Evolutionary conservation across 2,329 filamentous ascomycete species (phyloP), one percentile per base, ranked within the genome.

Genomic region (Nemania bipapillata): DNA sequence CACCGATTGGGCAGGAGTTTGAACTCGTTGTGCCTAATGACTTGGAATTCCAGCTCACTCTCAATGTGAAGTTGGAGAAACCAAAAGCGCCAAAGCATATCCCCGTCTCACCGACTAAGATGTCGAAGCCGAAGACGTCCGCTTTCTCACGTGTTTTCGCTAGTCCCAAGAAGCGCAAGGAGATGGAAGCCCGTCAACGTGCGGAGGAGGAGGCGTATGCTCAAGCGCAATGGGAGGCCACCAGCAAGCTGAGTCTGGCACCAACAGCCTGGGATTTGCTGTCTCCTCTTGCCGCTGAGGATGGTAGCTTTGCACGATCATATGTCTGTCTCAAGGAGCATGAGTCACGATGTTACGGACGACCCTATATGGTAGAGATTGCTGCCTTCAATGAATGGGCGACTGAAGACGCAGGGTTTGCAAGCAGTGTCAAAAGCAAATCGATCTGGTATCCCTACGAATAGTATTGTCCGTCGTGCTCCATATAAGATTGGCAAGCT

Each of bases 361-460:
- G 96, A 20, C 94, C 93, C 8, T 91, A 95, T 76, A 90, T 90
- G 70, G 93, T 94, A 17, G 94, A 98, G 74, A 90, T 98, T 64
- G 92, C 93, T 20, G 96, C 94, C 81, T 99, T 98, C 87, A 99
- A 99, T 77, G 96, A 99, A 82, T 99, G 96, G 96, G 96, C 96
- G 0, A 90, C 92, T 2, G 96, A 99, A 78, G 92, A 96, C 74
- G 89, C 88, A 9, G 86, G 85, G 26, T 91, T 91, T 69, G 89
- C 91, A 4, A 96, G 90, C 76, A 97, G 93, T 80, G 91, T 97
- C 70, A 97, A 97, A 86, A 97, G 93, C 85, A 98, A 98, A 88
- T n/a, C 92, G 92, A 71, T 71, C 75, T 12, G 77, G 75, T 32
- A 71, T 76, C 26, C 88, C 89, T 49, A 89, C 87, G 71, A 87